Conservation (phyloP, 116 monocot genomes). For the Posidonia oceanica region DNA sequence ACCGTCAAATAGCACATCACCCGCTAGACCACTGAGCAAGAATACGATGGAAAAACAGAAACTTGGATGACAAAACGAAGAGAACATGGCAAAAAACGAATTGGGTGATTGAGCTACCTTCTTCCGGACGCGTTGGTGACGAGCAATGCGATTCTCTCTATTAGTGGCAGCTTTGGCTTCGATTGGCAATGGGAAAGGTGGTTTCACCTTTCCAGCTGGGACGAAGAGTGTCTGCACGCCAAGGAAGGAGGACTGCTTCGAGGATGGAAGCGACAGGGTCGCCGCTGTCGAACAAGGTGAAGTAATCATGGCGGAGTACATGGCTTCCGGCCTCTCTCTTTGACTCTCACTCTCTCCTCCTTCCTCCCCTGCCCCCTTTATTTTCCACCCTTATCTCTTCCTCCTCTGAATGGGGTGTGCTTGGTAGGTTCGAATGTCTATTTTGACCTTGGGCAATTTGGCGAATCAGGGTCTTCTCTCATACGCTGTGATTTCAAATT, state of each 20-base stretch:
- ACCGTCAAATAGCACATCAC: background rate
- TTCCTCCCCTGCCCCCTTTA: background rate
- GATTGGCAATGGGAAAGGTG: constrained; percentile 5
- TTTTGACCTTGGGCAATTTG: too few species aligned
- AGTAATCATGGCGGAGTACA: constrained; percentile 7
- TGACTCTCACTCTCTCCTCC: background rate
- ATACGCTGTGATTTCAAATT: too few species aligned
- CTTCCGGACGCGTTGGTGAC: constrained; percentile 68
- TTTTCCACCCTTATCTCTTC: too few species aligned
- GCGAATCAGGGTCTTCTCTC: too few species aligned
- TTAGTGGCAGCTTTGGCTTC: constrained; percentile 52
- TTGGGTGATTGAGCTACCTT: constrained; percentile 30
- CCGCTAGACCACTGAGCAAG: background rate
- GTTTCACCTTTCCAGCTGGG: background rate
- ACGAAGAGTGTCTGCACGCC: constrained; percentile 1
- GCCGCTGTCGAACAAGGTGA: background rate
- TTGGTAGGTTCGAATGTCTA: too few species aligned
- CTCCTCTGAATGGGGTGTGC: too few species aligned
- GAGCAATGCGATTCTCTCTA: constrained; percentile 43
- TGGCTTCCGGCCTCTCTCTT: background rate
- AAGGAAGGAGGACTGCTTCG: constrained; percentile 11
- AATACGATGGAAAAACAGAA: background rate
- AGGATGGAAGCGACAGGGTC: constrained; percentile 4
- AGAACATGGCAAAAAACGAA: background rate
- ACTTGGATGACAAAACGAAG: background rate